Evolutionary conservation across 1,284 basidiomycete genomes (phyloP).

Genomic region (Sporisorium reilianum): DNA sequence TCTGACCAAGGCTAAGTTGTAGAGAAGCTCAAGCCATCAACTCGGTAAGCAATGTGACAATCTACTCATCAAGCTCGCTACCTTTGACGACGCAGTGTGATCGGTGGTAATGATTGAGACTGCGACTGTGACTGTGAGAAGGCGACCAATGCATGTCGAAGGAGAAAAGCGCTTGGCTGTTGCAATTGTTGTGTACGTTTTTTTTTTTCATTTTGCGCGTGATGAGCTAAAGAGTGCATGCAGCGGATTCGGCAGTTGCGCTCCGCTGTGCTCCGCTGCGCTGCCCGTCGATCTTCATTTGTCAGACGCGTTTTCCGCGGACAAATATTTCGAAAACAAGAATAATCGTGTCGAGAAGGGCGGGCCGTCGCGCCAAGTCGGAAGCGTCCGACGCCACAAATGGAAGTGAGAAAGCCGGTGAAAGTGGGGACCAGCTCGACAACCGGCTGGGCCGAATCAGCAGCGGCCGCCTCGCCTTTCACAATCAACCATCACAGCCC

Average conservation of each 20-base stretch:
- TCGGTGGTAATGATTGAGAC: background rate
- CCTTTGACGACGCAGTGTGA: background rate
- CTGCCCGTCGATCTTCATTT: slow-evolving; percentile 5
- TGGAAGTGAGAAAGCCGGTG: background rate
- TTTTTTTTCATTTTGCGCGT: background rate
- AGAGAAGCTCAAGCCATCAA: background rate
- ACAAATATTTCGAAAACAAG: slow-evolving; percentile 3
- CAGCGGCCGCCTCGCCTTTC: background rate
- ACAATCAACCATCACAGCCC: background rate
- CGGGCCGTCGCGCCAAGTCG: background rate
- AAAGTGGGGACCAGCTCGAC: background rate
- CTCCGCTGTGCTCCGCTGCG: no score
- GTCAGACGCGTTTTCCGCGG: slow-evolving; percentile 19
- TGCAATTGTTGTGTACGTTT: background rate
- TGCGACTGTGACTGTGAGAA: background rate
- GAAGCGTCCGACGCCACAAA: slow-evolving; percentile 9
- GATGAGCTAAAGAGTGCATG: slow-evolving; percentile 15
- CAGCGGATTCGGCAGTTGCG: background rate
- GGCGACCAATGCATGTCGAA: background rate
- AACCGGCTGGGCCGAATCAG: background rate
- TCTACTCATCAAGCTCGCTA: background rate
- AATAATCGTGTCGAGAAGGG: background rate
- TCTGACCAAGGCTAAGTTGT: slow-evolving; percentile 42
- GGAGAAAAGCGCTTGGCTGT: no score
- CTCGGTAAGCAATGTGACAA: background rate